Percentiles rank a stretch among this genome's conserved stretches.
Evolutionary conservation across 2,329 filamentous ascomycete genomes (phyloP).

Genomic region (Didymella exigua): DNA sequence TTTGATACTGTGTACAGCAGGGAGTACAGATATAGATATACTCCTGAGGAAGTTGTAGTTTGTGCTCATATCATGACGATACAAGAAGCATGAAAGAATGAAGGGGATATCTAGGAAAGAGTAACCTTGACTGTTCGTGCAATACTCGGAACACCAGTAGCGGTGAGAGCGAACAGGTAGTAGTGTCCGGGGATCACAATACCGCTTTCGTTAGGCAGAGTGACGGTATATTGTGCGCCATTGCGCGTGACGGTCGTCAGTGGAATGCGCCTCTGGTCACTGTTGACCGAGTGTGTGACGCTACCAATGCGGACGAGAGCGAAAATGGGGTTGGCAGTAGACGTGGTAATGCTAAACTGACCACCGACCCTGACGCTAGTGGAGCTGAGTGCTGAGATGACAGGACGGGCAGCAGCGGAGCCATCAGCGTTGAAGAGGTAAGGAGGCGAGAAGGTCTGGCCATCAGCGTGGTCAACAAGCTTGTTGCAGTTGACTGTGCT

Average conservation of each 20-base stretch:
- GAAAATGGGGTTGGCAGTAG: slow-evolving; percentile 17
- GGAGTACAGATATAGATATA: not conserved
- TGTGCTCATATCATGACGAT: not conserved
- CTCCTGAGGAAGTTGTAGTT: not conserved
- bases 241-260: slow-evolving; percentile 17
- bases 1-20: not conserved
- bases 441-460: slow-evolving; percentile 36
- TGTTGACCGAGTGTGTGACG: slow-evolving; percentile 39
- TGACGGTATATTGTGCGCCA: slow-evolving; percentile 19
- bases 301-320: slow-evolving; percentile 33
- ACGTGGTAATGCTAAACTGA: slow-evolving; percentile 17
- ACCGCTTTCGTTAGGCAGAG: slow-evolving; percentile 29
- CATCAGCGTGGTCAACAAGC: slow-evolving; percentile 35
- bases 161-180: slow-evolving; percentile 30
- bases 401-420: slow-evolving; percentile 24
- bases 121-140: slow-evolving; percentile 29
- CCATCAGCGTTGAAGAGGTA: slow-evolving; percentile 37
- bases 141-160: slow-evolving; percentile 29
- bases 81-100: not conserved
- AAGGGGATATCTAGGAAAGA: not conserved
- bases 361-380: slow-evolving; percentile 29
- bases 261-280: slow-evolving; percentile 34
- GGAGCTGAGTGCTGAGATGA: slow-evolving; percentile 20
- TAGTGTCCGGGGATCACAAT: slow-evolving; percentile 34
- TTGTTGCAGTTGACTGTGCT: slow-evolving; percentile 36